Conservation (phyloP, 75 land plant genomes). For the Chamaecyparis obtusa region DNA sequence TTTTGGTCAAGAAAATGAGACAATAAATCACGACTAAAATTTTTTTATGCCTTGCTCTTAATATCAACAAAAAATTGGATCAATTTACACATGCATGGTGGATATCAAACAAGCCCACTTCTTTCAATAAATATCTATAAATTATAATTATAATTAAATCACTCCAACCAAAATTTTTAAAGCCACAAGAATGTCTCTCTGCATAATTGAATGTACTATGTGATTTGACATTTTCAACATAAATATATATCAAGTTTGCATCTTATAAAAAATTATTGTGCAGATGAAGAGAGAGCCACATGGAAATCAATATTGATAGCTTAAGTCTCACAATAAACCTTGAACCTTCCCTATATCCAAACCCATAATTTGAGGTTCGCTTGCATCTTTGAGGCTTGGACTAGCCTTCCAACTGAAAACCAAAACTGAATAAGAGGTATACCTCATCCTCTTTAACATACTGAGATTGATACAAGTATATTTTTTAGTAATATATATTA, state of each 20-base stretch:
- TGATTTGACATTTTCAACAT: not conserved
- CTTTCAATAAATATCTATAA: too few relatives aligned
- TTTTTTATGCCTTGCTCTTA: too few relatives aligned
- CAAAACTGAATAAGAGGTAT: slow-evolving; percentile 1
- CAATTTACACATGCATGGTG: too few relatives aligned
- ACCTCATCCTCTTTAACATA: slow-evolving; percentile 2
- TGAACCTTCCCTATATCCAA: not conserved
- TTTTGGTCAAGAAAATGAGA: too few relatives aligned
- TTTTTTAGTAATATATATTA: not conserved
- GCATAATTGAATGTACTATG: not conserved
- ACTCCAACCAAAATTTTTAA: too few relatives aligned
- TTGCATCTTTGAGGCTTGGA: slow-evolving; percentile 8
- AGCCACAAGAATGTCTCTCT: not conserved
- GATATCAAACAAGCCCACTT: too few relatives aligned
- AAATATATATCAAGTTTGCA: not conserved
- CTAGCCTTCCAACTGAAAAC: not conserved
- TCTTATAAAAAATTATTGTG: not conserved
- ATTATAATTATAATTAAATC: too few relatives aligned
- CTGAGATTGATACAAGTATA: slow-evolving; percentile 7
- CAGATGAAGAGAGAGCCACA: slow-evolving; percentile 1
- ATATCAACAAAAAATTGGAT: too few relatives aligned
- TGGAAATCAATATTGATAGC: not conserved
- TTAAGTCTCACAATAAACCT: not conserved
- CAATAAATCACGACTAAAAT: too few relatives aligned
- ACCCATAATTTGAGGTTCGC: not conserved